phyloP scores from a whole-genome alignment of 306 rosid genomes.

The Pyrus bretschneideri region DNA sequence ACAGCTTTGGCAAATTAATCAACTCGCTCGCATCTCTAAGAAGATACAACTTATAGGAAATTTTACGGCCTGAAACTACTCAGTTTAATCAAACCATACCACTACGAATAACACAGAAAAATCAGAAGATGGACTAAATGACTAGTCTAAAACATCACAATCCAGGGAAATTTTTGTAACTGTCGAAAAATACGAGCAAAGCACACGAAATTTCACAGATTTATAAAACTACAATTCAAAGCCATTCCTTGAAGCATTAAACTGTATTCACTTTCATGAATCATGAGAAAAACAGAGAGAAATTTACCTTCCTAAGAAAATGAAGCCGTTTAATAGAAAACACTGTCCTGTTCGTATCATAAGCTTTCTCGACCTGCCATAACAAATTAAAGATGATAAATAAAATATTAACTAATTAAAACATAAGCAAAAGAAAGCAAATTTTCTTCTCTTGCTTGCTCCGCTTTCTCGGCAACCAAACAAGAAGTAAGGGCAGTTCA shows the following conservation, averaged over 20 bases:
- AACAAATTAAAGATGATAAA: not conserved
- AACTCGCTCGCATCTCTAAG: not conserved
- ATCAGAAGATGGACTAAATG: not conserved
- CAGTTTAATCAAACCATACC: not conserved
- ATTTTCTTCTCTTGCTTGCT: not conserved
- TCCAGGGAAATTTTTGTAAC: not conserved
- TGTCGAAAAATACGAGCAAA: not conserved
- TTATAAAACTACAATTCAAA: not conserved
- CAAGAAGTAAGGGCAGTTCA: not conserved
- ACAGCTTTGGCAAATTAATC: not conserved
- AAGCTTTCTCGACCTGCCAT: constrained; percentile 51
- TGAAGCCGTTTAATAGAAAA: constrained; percentile 80
- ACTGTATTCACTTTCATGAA: not conserved
- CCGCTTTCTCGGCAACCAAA: constrained; percentile 14
- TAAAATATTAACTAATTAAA: not conserved
- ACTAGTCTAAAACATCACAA: not conserved
- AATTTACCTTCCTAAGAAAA: constrained; percentile 81
- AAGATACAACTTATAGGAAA: not conserved
- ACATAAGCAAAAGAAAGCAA: not conserved
- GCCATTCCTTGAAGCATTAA: not conserved
- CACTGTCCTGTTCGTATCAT: constrained; percentile 79
- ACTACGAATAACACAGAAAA: no score
- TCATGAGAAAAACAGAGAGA: not conserved
- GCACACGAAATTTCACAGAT: not conserved
- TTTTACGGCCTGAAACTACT: not conserved